These are phyloP conservation scores for Gigaspora rosea DNA, from an alignment of 192 early-diverging fungal genomes.

Conservation along the genomic window DNA sequence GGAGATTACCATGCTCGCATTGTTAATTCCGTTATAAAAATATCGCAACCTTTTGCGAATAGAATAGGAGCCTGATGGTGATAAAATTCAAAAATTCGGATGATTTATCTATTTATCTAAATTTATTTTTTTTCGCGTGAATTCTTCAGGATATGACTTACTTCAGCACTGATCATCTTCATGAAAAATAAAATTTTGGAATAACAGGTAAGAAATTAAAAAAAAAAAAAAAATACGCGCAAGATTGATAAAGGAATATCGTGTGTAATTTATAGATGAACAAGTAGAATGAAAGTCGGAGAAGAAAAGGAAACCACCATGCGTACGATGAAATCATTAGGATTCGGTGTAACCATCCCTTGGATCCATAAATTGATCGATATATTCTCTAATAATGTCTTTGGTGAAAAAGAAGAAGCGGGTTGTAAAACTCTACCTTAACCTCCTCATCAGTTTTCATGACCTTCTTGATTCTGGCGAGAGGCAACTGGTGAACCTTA, in stretches of 20 bases:
- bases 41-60: slow-evolving; percentile 96
- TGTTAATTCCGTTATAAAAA: slow-evolving; percentile 93
- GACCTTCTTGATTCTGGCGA: slow-evolving; percentile 96
- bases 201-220: not conserved
- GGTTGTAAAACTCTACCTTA: slow-evolving; percentile 52
- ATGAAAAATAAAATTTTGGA: not conserved
- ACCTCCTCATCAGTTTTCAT: slow-evolving; percentile 98
- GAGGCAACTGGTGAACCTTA: slow-evolving; percentile 85
- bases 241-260: slow-evolving; percentile 9
- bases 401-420: not conserved
- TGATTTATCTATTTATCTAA: not conserved
- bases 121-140: not conserved
- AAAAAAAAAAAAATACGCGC: not conserved
- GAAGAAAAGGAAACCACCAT: slow-evolving; percentile 2
- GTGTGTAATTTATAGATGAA: not conserved
- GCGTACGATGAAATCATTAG: slow-evolving; percentile 12
- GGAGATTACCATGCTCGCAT: slow-evolving; percentile 68
- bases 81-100: slow-evolving; percentile 22
- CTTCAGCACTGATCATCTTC: slow-evolving; percentile 65
- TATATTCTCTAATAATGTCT: not conserved
- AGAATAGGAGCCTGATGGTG: slow-evolving; percentile 78
- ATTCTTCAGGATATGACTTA: slow-evolving; percentile 14
- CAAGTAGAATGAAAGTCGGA: slow-evolving; percentile 36
- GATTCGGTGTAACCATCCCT: slow-evolving; percentile 23
- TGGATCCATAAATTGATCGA: slow-evolving; percentile 4